Conservation (phyloP, 129 eudicot genomes). For the Flaveria robusta region DNA sequence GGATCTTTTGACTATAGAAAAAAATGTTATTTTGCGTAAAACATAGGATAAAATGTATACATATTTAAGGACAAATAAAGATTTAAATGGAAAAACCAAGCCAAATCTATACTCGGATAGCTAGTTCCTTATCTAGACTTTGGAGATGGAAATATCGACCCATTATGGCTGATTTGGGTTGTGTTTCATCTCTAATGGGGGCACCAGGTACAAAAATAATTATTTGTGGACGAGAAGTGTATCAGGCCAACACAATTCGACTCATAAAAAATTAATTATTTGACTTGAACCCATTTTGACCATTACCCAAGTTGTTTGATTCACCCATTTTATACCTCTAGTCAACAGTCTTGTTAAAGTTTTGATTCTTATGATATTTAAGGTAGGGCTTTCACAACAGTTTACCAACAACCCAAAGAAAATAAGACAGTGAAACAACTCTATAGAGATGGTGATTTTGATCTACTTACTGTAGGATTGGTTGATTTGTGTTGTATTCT, state of each 20-base stretch:
- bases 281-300: background rate
- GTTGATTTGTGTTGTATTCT: background rate
- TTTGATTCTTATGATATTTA: background rate
- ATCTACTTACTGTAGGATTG: background rate
- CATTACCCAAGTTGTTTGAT: background rate
- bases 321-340: background rate
- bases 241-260: background rate
- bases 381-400: background rate
- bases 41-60: background rate
- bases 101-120: background rate
- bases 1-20: slow-evolving; percentile 84
- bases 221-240: background rate
- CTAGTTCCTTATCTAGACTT: background rate
- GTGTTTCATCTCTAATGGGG: background rate
- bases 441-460: background rate
- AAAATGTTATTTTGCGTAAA: slow-evolving; percentile 12
- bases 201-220: too few species aligned
- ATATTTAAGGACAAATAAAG: background rate
- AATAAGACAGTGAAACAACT: background rate
- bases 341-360: background rate
- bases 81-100: background rate
- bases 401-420: slow-evolving; percentile 13
- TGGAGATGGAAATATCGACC: background rate
- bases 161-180: background rate
- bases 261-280: background rate